A percentile compares a stretch with the other conserved stretches of the same genome.
phyloP scores from a whole-genome alignment of 352 stramenopile genomes.

The Globisporangium ultimum region DNA sequence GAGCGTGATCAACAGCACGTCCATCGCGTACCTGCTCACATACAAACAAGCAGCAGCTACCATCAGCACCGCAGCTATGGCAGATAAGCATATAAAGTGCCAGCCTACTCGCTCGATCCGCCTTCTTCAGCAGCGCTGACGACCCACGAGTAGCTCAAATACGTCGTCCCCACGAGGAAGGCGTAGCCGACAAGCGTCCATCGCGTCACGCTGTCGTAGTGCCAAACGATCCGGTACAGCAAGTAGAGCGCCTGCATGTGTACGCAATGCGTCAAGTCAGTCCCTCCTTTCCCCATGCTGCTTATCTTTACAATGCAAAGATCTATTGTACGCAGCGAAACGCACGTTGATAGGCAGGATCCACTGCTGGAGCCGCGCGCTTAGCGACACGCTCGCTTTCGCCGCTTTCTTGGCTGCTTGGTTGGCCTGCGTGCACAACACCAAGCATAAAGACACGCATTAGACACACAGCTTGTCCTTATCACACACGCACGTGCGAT shows the following conservation, averaged over 20 bases:
- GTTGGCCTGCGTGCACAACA: slow-evolving; percentile 48
- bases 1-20: slow-evolving; percentile 80
- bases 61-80: slow-evolving; percentile 5
- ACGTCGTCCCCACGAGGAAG: slow-evolving; percentile 65
- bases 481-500: too few species aligned
- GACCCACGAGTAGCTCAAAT: slow-evolving; percentile 81
- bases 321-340: neutral
- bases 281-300: neutral
- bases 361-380: slow-evolving; percentile 66
- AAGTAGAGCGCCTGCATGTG: slow-evolving; percentile 54
- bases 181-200: slow-evolving; percentile 71
- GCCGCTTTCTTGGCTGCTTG: slow-evolving; percentile 86
- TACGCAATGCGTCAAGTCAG: neutral
- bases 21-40: slow-evolving; percentile 65
- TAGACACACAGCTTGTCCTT: too few species aligned
- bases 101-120: slow-evolving; percentile 66
- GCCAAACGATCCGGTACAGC: slow-evolving; percentile 73
- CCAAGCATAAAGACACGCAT: neutral
- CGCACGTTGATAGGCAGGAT: slow-evolving; percentile 78
- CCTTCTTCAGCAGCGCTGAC: slow-evolving; percentile 75
- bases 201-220: slow-evolving; percentile 52
- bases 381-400: slow-evolving; percentile 61
- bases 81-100: neutral
- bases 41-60: slow-evolving; percentile 1
- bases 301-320: neutral